A percentile compares a stretch with the other conserved stretches of the same genome.
Evolutionary conservation across 257 asterid genomes (phyloP).

Genomic region (Nicotiana knightiana): DNA sequence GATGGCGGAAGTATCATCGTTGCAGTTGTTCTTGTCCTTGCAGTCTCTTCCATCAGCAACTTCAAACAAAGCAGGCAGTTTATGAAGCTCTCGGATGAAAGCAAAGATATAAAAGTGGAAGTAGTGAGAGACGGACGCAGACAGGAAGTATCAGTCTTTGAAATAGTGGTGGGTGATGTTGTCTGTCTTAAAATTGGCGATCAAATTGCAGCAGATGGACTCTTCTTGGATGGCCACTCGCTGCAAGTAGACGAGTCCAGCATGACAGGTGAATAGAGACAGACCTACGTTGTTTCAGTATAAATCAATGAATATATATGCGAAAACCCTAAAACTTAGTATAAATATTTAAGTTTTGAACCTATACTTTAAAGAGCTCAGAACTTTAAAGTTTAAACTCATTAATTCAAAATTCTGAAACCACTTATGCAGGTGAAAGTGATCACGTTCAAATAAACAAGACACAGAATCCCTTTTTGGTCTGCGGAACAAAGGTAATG

Average conservation of each 20-base stretch:
- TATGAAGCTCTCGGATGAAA: conserved; percentile 12
- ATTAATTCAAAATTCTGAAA: neutral
- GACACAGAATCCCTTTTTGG: conserved; percentile 15
- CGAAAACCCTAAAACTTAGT: neutral
- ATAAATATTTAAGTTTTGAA: neutral
- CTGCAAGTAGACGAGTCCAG: conserved; percentile 34
- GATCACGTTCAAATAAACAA: conserved; percentile 19
- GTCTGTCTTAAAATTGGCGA: conserved; percentile 40
- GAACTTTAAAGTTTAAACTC: neutral
- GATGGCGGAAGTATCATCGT: conserved; percentile 15
- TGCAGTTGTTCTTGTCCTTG: conserved; percentile 15
- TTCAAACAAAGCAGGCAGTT: conserved; percentile 13
- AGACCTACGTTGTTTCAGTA: neutral
- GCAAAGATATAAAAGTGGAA: conserved; percentile 8
- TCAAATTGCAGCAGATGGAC: conserved; percentile 42
- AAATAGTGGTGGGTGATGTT: conserved; percentile 26
- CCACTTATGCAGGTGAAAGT: conserved; percentile 17
- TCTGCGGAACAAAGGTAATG: conserved; percentile 31
- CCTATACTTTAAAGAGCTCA: neutral
- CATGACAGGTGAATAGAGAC: conserved; percentile 23
- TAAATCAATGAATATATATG: neutral
- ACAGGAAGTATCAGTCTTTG: conserved; percentile 22
- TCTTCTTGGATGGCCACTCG: conserved; percentile 35
- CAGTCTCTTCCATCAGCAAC: conserved; percentile 17
- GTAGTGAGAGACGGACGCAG: conserved; percentile 16